A percentile compares a stretch with the other conserved stretches of the same genome.
Evolutionary conservation across 495 filamentous ascomycete species (phyloP).

Genomic region (Lophiotrema nucula): DNA sequence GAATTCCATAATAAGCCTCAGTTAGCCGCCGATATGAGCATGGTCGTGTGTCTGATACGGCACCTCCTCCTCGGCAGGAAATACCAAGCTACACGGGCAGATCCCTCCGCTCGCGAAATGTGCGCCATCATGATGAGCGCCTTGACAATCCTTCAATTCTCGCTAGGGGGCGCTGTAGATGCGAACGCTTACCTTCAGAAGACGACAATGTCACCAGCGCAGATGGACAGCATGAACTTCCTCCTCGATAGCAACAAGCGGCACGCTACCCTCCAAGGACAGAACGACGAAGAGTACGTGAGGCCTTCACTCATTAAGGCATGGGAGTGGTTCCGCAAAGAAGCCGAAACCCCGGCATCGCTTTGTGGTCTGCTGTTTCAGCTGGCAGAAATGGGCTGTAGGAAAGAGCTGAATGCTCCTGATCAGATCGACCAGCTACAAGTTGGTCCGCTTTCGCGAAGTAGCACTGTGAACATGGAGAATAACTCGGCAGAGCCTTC

Average conservation of each 20-base stretch:
- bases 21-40: background rate
- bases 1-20: background rate
- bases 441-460: background rate
- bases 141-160: background rate
- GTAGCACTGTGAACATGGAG: background rate
- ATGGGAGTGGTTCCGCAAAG: background rate
- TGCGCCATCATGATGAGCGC: slow-evolving; percentile 2
- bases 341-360: background rate
- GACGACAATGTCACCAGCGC: background rate
- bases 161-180: background rate
- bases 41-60: background rate
- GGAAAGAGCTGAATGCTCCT: background rate
- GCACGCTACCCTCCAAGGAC: background rate
- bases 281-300: background rate
- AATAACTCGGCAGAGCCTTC: too few relatives aligned
- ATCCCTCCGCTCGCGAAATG: background rate
- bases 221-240: slow-evolving; percentile 1
- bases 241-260: background rate
- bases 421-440: background rate
- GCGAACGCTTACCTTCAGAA: background rate
- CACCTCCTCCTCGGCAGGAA: background rate
- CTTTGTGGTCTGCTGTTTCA: background rate
- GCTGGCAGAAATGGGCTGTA: background rate
- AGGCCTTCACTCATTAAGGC: background rate
- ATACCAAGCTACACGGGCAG: background rate